Percentiles rank a stretch among this genome's conserved stretches.
Conservation (phyloP, 805 yeast species). For the Candida fluviatilis region DNA sequence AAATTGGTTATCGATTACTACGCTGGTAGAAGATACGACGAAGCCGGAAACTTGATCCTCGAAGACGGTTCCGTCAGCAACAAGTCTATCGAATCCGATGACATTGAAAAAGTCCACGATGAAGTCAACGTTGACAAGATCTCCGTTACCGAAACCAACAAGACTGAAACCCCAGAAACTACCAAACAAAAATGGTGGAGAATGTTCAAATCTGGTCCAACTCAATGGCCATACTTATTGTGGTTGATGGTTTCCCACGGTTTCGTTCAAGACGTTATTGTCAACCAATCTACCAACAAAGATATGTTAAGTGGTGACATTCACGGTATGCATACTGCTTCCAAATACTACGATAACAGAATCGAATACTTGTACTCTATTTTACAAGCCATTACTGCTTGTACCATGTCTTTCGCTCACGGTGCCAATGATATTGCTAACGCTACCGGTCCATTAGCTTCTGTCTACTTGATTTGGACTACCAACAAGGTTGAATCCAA, state of each 20-base stretch:
- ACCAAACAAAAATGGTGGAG: slow-evolving; percentile 40
- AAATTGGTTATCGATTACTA: slow-evolving; percentile 60
- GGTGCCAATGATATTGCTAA: slow-evolving; percentile 79
- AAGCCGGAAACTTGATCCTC: slow-evolving; percentile 9
- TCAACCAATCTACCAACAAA: slow-evolving; percentile 36
- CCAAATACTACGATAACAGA: slow-evolving; percentile 68
- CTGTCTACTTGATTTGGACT: slow-evolving; percentile 60
- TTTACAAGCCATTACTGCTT: slow-evolving; percentile 68
- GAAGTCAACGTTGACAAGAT: slow-evolving; percentile 8
- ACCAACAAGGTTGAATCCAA: slow-evolving; percentile 43
- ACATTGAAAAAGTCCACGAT: slow-evolving; percentile 5
- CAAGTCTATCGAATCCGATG: slow-evolving; percentile 7
- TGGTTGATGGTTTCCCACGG: slow-evolving; percentile 56
- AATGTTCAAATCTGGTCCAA: slow-evolving; percentile 43
- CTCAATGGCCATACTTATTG: slow-evolving; percentile 49
- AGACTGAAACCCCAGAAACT: slow-evolving; percentile 18
- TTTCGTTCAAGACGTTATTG: slow-evolving; percentile 59
- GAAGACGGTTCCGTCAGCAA: slow-evolving; percentile 2
- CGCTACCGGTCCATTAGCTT: slow-evolving; percentile 71
- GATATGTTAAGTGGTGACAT: slow-evolving; percentile 45
- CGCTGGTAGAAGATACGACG: slow-evolving; percentile 48
- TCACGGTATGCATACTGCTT: slow-evolving; percentile 47
- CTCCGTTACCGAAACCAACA: background rate
- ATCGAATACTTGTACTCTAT: slow-evolving; percentile 65
- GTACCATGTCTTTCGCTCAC: slow-evolving; percentile 78